phyloP scores from a whole-genome alignment of 257 asterid genomes.

The Solanum chilense region DNA sequence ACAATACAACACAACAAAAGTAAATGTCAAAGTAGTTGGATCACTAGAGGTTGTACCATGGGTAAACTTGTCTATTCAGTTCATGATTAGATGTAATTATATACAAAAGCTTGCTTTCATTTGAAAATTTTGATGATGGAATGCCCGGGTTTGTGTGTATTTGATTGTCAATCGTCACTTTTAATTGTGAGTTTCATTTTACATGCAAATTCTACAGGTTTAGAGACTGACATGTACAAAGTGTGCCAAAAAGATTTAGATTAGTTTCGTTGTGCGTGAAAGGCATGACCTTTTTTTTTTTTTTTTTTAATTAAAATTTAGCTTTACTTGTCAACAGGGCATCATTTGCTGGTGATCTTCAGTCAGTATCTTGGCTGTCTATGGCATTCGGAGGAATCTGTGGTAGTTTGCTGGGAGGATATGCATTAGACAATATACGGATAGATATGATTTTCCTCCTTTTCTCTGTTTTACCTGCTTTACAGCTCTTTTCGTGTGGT shows the following conservation, averaged over 20 bases:
- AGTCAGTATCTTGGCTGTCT: conserved; percentile 93
- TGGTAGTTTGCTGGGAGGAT: conserved; percentile 92
- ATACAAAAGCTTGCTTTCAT: not conserved
- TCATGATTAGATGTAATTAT: not conserved
- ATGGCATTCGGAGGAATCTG: conserved; percentile 97
- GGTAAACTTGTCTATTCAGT: not conserved
- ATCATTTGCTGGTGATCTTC: conserved; percentile 92
- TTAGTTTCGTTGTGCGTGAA: not conserved
- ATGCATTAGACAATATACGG: conserved; percentile 43
- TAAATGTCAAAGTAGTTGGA: not conserved
- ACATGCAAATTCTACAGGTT: not conserved
- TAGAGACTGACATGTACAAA: not conserved
- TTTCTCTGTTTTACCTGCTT: conserved; percentile 60
- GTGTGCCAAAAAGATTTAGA: not conserved
- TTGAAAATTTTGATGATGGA: not conserved
- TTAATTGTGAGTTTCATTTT: not conserved
- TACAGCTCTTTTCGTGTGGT: conserved; percentile 77
- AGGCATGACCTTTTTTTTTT: not conserved
- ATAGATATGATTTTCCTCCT: conserved; percentile 60
- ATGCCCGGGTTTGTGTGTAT: not conserved
- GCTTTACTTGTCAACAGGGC: conserved; percentile 50
- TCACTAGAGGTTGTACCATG: not conserved
- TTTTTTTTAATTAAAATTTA: not conserved
- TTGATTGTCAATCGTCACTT: not conserved
- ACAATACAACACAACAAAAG: not conserved